phyloP scores from a whole-genome alignment of 2,329 filamentous ascomycete genomes.

The Hypoxylon sp. region DNA sequence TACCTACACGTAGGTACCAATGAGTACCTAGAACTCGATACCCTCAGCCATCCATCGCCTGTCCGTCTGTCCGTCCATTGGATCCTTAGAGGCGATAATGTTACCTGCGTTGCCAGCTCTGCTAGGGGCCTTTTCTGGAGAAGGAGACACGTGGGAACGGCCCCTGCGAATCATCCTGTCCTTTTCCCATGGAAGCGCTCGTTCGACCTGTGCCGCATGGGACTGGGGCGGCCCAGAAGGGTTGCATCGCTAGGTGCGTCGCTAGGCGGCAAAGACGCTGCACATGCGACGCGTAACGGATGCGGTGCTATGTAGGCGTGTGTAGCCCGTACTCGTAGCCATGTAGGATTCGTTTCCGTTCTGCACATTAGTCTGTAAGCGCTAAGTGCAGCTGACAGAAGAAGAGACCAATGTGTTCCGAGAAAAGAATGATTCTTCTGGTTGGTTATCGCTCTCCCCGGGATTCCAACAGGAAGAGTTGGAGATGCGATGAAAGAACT shows the following conservation, averaged over 20 bases:
- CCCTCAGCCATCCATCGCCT: too few species aligned
- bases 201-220: slow-evolving; percentile 12
- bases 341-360: slow-evolving; percentile 8
- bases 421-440: background rate
- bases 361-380: slow-evolving; percentile 20
- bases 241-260: slow-evolving; percentile 34
- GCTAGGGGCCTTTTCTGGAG: background rate
- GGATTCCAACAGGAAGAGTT: background rate
- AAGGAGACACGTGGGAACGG: slow-evolving; percentile 26
- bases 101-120: too few species aligned
- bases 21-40: too few species aligned
- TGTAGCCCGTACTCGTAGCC: too few species aligned
- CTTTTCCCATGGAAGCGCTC: slow-evolving; percentile 7
- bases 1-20: too few species aligned
- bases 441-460: background rate
- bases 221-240: slow-evolving; percentile 19
- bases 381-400: slow-evolving; percentile 26
- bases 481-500: background rate
- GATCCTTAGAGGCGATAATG: background rate
- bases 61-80: background rate
- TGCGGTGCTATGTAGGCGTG: slow-evolving; percentile 4
- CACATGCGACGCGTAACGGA: slow-evolving; percentile 19
- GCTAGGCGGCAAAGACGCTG: slow-evolving; percentile 29
- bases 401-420: slow-evolving; percentile 1
- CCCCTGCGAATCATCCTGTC: slow-evolving; percentile 30